Evolutionary conservation across 1,139 yeast genomes (phyloP).

Genomic region (Geotrichum phurueaensis): DNA sequence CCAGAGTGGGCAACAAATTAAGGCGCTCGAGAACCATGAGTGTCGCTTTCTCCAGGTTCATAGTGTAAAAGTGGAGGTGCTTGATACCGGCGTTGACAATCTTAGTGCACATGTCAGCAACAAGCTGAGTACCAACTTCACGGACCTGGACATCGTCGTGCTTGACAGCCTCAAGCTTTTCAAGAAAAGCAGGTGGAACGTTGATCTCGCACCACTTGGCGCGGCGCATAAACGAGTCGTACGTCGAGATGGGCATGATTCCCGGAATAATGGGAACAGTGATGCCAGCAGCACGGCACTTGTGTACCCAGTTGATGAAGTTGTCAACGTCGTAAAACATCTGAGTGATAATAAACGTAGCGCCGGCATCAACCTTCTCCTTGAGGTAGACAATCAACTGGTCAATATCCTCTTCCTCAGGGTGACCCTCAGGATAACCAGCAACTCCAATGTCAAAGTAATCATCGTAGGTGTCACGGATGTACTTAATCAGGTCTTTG

Average conservation of each 20-base stretch:
- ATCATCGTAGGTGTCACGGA: conserved; percentile 61
- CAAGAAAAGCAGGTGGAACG: conserved; percentile 69
- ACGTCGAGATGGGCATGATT: conserved; percentile 95
- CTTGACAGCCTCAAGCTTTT: conserved; percentile 70
- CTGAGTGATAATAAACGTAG: conserved; percentile 88
- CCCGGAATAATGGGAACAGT: conserved; percentile 91
- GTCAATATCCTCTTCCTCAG: conserved; percentile 66
- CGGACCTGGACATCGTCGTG: conserved; percentile 88
- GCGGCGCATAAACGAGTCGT: conserved; percentile 84
- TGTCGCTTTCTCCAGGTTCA: conserved; percentile 90
- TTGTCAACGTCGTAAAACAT: conserved; percentile 75
- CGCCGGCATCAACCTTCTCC: conserved; percentile 89
- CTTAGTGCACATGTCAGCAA: conserved; percentile 76
- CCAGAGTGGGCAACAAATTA: conserved; percentile 41
- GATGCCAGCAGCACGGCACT: conserved; percentile 69
- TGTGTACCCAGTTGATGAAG: conserved; percentile 74
- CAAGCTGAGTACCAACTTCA: conserved; percentile 75
- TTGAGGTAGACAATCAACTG: conserved; percentile 60
- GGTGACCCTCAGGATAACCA: conserved; percentile 97
- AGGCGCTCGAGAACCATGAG: conserved; percentile 78
- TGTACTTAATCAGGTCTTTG: conserved; percentile 73
- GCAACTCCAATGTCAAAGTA: conserved; percentile 87
- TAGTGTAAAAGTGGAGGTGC: conserved; percentile 91
- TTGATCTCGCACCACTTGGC: conserved; percentile 88
- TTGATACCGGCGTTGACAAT: conserved; percentile 70